Percentiles rank a stretch among this genome's conserved stretches.
Evolutionary conservation across 371 early-diverging fungal genomes (phyloP).

Genomic region (Mucor piriformis): DNA sequence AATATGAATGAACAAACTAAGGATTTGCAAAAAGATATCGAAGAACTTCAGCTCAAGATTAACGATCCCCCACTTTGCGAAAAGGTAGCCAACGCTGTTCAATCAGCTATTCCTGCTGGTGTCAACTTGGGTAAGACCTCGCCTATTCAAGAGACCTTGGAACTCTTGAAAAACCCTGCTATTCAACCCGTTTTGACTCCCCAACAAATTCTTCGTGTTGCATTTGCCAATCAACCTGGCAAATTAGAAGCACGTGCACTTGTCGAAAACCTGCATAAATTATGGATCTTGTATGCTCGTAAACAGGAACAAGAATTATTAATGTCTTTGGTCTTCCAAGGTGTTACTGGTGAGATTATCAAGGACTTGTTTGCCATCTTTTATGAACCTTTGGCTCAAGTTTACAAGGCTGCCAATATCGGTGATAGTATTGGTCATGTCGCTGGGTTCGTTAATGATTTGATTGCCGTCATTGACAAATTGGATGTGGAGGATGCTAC

Average conservation of each 20-base stretch:
- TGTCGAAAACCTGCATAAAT: constrained; percentile 45
- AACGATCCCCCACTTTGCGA: constrained; percentile 54
- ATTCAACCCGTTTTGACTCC: constrained; percentile 49
- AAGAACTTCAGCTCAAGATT: constrained; percentile 48
- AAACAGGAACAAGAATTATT: constrained; percentile 61
- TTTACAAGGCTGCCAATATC: constrained; percentile 71
- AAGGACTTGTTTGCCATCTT: constrained; percentile 67
- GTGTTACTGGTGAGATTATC: constrained; percentile 64
- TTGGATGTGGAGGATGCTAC: constrained; percentile 38
- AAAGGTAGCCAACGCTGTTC: constrained; percentile 60
- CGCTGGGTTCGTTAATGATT: constrained; percentile 59
- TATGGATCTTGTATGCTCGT: constrained; percentile 54
- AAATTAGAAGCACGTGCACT: constrained; percentile 30
- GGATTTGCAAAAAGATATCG: constrained; percentile 55
- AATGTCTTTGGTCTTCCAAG: constrained; percentile 63
- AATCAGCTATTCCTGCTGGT: constrained; percentile 33
- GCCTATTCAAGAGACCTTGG: constrained; percentile 33
- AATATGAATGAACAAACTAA: constrained; percentile 58
- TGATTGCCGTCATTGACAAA: constrained; percentile 57
- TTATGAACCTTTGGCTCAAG: constrained; percentile 66
- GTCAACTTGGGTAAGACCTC: background rate
- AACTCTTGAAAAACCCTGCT: constrained; percentile 43
- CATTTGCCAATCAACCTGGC: constrained; percentile 30
- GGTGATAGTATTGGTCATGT: constrained; percentile 63
- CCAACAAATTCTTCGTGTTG: constrained; percentile 43